phyloP scores from a whole-genome alignment of 129 eudicot species.

The Pittosporum tobira region DNA sequence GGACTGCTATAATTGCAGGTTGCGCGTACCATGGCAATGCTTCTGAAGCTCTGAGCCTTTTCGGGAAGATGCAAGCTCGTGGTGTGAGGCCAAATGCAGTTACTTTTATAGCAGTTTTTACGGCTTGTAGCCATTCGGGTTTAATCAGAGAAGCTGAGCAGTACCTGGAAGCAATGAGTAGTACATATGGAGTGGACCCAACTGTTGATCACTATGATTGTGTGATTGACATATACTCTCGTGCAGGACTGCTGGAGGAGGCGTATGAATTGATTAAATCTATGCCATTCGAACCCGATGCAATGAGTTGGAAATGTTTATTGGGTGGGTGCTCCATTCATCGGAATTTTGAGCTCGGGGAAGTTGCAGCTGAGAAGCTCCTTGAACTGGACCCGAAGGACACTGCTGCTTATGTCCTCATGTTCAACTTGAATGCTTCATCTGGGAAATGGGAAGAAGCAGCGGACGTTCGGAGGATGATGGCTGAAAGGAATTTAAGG shows the following conservation, averaged over 20 bases:
- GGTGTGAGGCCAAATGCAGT: constrained; percentile 19
- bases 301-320: constrained; percentile 25
- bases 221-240: constrained; percentile 26
- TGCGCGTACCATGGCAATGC: constrained; percentile 27
- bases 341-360: constrained; percentile 25
- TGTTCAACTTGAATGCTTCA: constrained; percentile 19
- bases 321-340: constrained; percentile 29
- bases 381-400: constrained; percentile 23
- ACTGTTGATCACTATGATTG: constrained; percentile 26
- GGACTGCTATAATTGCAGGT: constrained; percentile 30
- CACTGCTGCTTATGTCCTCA: constrained; percentile 16
- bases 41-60: constrained; percentile 17
- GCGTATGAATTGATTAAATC: constrained; percentile 14
- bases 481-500: constrained; percentile 22
- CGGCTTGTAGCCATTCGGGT: constrained; percentile 30
- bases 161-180: constrained; percentile 14
- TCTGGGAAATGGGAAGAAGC: constrained; percentile 24
- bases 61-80: constrained; percentile 15
- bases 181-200: constrained; percentile 16
- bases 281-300: constrained; percentile 25
- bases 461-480: constrained; percentile 14
- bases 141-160: constrained; percentile 12
- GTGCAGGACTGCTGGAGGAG: constrained; percentile 21
- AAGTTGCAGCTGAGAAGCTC: constrained; percentile 30
- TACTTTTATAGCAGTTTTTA: constrained; percentile 25